These are phyloP conservation scores for Sarocladium brachiariae DNA, from an alignment of 2,329 filamentous ascomycete species.

Conservation along the genomic window DNA sequence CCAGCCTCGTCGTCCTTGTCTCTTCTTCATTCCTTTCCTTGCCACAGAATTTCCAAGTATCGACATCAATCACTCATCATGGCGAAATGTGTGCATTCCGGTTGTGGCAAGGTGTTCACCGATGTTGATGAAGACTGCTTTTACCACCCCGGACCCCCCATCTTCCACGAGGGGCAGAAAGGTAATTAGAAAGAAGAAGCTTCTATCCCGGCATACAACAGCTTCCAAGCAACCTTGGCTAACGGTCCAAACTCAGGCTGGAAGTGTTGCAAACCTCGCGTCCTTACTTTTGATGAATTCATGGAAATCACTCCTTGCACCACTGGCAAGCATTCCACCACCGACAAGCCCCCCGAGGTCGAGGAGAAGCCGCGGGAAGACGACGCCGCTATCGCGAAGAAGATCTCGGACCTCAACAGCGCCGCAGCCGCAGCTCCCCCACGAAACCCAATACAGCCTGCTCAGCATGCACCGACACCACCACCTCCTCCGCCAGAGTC, in stretches of 20 bases:
- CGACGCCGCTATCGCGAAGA: conserved; percentile 33
- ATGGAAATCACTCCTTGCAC: conserved; percentile 89
- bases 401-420: conserved; percentile 48
- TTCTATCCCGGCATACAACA: background rate
- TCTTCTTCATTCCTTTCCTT: background rate
- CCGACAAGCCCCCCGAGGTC: conserved; percentile 60
- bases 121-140: conserved; percentile 76
- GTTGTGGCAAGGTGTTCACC: conserved; percentile 82
- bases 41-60: background rate
- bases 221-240: background rate
- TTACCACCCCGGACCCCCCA: conserved; percentile 88
- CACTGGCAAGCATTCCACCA: conserved; percentile 82
- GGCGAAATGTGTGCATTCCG: conserved; percentile 93
- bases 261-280: conserved; percentile 97
- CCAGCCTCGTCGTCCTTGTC: background rate
- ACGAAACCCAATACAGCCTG: conserved; percentile 32
- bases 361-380: conserved; percentile 50
- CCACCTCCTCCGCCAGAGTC: conserved; percentile 65
- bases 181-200: conserved; percentile 52
- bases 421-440: conserved; percentile 35
- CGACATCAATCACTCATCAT: conserved; percentile 32
- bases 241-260: conserved; percentile 57
- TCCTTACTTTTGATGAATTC: conserved; percentile 98
- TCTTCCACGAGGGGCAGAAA: conserved; percentile 98
- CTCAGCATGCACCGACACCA: conserved; percentile 40